Percentiles rank a stretch among this genome's conserved stretches.
Conservation (phyloP, 2,329 filamentous ascomycete species). For the Rutstroemia sydowiana region DNA sequence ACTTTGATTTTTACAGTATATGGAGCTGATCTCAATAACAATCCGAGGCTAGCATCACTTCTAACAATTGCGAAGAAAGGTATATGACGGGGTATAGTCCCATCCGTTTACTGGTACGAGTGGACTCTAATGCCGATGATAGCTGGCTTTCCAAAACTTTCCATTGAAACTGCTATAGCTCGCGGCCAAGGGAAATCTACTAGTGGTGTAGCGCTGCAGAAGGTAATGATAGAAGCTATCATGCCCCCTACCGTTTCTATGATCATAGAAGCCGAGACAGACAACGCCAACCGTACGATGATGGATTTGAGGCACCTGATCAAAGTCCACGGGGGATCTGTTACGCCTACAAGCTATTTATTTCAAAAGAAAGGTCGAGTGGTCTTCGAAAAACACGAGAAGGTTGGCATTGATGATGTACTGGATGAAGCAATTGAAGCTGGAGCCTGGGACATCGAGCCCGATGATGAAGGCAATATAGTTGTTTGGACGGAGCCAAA, state of each 20-base stretch:
- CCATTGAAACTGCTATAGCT: slow-evolving; percentile 79
- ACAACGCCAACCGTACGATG: slow-evolving; percentile 67
- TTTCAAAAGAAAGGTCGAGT: slow-evolving; percentile 77
- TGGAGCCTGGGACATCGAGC: slow-evolving; percentile 67
- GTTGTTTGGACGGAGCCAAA: slow-evolving; percentile 64
- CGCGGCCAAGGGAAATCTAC: slow-evolving; percentile 79
- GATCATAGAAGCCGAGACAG: slow-evolving; percentile 79
- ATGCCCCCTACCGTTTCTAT: slow-evolving; percentile 64
- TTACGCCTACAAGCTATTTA: slow-evolving; percentile 72
- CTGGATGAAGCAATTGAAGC: slow-evolving; percentile 79
- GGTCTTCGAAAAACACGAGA: slow-evolving; percentile 54
- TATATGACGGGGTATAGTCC: slow-evolving; percentile 31
- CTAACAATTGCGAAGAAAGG: slow-evolving; percentile 74
- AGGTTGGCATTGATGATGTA: slow-evolving; percentile 55
- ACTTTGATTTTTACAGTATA: slow-evolving; percentile 48
- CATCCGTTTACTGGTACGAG: slow-evolving; percentile 10
- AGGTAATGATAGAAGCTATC: slow-evolving; percentile 71
- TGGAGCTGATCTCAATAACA: slow-evolving; percentile 65
- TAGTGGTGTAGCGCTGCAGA: slow-evolving; percentile 69
- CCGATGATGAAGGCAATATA: slow-evolving; percentile 60
- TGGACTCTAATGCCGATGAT: slow-evolving; percentile 17
- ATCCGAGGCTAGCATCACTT: slow-evolving; percentile 66
- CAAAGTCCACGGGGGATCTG: slow-evolving; percentile 62
- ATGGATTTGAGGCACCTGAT: slow-evolving; percentile 65
- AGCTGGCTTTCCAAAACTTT: slow-evolving; percentile 73